Percentiles rank a stretch among this genome's conserved stretches.
Conservation (phyloP, 768 basidiomycete species). For the Cantharellus anzutake region DNA sequence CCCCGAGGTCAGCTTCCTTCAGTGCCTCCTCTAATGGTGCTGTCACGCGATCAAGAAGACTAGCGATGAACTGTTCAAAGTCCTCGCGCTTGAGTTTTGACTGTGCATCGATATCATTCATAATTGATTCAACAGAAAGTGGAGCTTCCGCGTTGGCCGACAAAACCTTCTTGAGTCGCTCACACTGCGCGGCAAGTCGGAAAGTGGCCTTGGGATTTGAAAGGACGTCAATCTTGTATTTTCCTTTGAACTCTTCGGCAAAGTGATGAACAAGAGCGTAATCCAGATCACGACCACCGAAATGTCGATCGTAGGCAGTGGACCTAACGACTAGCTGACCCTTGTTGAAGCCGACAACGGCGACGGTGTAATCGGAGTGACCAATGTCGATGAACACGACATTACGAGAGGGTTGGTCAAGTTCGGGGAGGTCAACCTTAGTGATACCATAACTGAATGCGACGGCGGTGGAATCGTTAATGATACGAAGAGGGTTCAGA, state of each 20-base stretch:
- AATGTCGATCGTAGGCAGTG: slow-evolving; percentile 79
- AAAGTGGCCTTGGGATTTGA: slow-evolving; percentile 82
- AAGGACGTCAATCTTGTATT: slow-evolving; percentile 95
- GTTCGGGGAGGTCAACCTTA: slow-evolving; percentile 79
- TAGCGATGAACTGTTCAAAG: slow-evolving; percentile 59
- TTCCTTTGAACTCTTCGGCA: slow-evolving; percentile 77
- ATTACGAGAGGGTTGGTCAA: slow-evolving; percentile 53
- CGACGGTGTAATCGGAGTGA: slow-evolving; percentile 73
- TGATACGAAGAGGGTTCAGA: slow-evolving; percentile 79
- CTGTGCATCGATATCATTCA: slow-evolving; percentile 87
- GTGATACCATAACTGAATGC: slow-evolving; percentile 99
- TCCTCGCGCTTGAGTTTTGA: slow-evolving; percentile 69
- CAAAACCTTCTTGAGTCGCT: slow-evolving; percentile 89
- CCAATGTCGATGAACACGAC: slow-evolving; percentile 93
- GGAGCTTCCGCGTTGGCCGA: slow-evolving; percentile 84
- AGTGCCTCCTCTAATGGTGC: slow-evolving; percentile 63
- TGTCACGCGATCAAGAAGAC: slow-evolving; percentile 58
- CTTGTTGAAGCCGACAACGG: slow-evolving; percentile 86
- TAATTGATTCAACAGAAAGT: slow-evolving; percentile 86
- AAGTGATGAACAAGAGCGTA: slow-evolving; percentile 79
- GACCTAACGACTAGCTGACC: slow-evolving; percentile 75
- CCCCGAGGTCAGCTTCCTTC: slow-evolving; percentile 53
- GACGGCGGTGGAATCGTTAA: slow-evolving; percentile 91
- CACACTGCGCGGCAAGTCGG: slow-evolving; percentile 74
- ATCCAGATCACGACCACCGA: slow-evolving; percentile 95